Base-by-base conservation (phyloP, 345 rosid species). In the Lepidium aucheri region DNA sequence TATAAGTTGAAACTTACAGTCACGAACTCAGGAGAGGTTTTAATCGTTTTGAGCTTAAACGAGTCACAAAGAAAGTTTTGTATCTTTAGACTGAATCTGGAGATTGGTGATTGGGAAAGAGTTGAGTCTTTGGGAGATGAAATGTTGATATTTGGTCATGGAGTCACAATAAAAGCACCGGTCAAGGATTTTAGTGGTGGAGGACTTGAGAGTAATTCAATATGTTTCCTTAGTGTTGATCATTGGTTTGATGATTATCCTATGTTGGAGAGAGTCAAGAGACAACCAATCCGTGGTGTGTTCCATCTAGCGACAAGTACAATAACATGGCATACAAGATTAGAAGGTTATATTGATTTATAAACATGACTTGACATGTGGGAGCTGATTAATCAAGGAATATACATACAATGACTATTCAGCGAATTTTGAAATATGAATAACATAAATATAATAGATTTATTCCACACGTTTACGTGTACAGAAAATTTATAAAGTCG, bases 101-200 rank as follows among this genome's bases (percentile, higher is more conserved):
- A 39, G 38, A 68, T 38, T 49, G 55, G 60, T 1, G 26, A 18
- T 0, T 69, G 67, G 66, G 67, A 59, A 68, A 68, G 52, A 39
- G 43, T 68, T 2, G 59, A 59, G 13, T 28, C 59, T 49, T 28
- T 59, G 17, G 73, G 66, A 17, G 67, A 46, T 59, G 67, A 59
- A 13, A 39, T 69, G 66, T 59, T 69, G 60, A 60, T 69, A 1
- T 59, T 59, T 50, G 67, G 60, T 40, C 52, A 59, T 40, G 66
- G 73, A 6, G 44, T 50, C 10, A 69, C 67, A 7, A 24, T 60
- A 32, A 69, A 43, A 50, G 50, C 66, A 41, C 73, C 60, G 17
- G 39, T 20, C 9, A 68, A 59, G 20, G 66, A 59, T 20, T 49
- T 30, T 9, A 6, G 24, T 41, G 65, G 51, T 12, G 34, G 39